Evolutionary conservation across 2,329 filamentous ascomycete species (phyloP).

Genomic region (Emericellopsis atlantica): DNA sequence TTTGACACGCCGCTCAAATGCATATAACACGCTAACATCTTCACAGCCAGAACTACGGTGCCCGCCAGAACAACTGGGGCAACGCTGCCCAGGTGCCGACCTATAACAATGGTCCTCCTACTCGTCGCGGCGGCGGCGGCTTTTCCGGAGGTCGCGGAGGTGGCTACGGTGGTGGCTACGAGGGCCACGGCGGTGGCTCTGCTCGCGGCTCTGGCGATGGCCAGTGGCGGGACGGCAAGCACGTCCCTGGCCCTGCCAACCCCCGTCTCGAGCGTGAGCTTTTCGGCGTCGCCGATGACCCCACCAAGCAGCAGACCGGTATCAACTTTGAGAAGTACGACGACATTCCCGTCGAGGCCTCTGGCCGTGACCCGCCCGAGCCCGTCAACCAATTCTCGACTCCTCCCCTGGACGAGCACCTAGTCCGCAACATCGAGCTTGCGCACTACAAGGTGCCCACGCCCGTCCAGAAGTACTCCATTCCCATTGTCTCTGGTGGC

Average conservation of each 20-base stretch:
- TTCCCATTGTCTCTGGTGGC: constrained; percentile 95
- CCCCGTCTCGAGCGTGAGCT: constrained; percentile 87
- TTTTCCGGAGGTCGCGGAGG: constrained; percentile 23
- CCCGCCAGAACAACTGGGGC: constrained; percentile 20
- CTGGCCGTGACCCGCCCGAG: constrained; percentile 85
- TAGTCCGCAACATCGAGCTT: constrained; percentile 85
- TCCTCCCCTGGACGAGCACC: constrained; percentile 88
- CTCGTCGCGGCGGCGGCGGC: constrained; percentile 18
- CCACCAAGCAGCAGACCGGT: constrained; percentile 88
- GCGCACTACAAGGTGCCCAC: constrained; percentile 93
- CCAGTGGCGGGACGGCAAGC: constrained; percentile 94
- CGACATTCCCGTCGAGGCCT: constrained; percentile 96
- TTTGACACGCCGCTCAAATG: background rate
- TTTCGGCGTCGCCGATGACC: constrained; percentile 83
- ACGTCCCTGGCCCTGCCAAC: constrained; percentile 81
- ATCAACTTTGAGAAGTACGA: constrained; percentile 99
- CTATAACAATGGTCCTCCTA: constrained; percentile 18
- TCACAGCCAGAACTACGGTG: constrained; percentile 14
- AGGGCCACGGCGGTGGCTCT: constrained; percentile 37
- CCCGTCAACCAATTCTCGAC: constrained; percentile 84
- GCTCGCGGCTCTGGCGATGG: constrained; percentile 85
- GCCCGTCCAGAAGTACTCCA: constrained; percentile 98
- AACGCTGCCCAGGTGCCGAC: constrained; percentile 11
- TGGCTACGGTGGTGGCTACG: constrained; percentile 25
- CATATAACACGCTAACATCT: constrained; percentile 8